phyloP scores from a whole-genome alignment of 1,284 basidiomycete genomes.

The Rhodofomes roseus region DNA sequence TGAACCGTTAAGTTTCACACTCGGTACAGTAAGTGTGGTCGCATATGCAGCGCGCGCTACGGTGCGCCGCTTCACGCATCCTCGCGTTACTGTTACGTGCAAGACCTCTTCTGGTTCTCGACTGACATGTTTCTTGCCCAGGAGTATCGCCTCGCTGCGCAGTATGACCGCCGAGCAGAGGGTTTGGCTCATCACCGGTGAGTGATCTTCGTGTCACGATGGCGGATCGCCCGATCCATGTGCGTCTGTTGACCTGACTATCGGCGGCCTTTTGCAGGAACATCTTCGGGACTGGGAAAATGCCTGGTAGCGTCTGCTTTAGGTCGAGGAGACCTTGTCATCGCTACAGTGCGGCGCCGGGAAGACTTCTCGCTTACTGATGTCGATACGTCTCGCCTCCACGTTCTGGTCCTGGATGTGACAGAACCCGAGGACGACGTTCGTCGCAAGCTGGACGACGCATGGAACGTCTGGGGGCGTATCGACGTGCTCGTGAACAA shows the following conservation, averaged over 20 bases:
- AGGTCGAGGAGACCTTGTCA: slow-evolving; percentile 51
- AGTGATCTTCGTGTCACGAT: background rate
- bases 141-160: no score
- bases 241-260: background rate
- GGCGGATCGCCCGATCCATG: background rate
- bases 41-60: no score
- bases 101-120: no score
- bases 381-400: slow-evolving; percentile 19
- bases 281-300: slow-evolving; percentile 56
- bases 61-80: no score
- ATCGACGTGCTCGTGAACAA: slow-evolving; percentile 61
- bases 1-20: no score
- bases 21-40: no score
- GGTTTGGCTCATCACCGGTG: background rate
- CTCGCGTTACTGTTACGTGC: no score
- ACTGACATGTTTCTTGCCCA: no score
- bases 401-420: slow-evolving; percentile 35
- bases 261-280: slow-evolving; percentile 33
- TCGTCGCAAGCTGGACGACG: slow-evolving; percentile 36
- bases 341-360: slow-evolving; percentile 37
- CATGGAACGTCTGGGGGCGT: slow-evolving; percentile 41
- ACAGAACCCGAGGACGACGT: slow-evolving; percentile 27
- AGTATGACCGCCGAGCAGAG: background rate
- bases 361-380: slow-evolving; percentile 25
- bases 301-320: slow-evolving; percentile 44